Percentiles rank a stretch among this genome's conserved stretches.
Conservation (phyloP, 768 basidiomycete genomes). For the Psilocybe cyanescens region DNA sequence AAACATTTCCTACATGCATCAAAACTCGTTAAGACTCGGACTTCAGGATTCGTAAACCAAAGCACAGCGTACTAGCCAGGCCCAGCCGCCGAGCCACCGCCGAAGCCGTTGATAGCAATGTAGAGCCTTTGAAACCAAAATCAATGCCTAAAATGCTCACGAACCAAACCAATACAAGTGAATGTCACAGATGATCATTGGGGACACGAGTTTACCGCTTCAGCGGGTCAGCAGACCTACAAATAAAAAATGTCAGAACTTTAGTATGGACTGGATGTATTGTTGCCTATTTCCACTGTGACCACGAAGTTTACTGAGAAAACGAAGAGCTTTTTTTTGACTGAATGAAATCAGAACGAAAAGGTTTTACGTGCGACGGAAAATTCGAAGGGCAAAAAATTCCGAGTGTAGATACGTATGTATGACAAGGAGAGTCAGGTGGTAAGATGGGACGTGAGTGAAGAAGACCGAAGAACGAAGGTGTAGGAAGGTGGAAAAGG, state of each 20-base stretch:
- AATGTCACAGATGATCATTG: neutral
- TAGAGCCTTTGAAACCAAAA: neutral
- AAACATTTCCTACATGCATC: too few species aligned
- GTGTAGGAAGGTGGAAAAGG: neutral
- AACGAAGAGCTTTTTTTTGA: neutral
- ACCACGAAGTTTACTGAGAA: neutral
- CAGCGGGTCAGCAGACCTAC: neutral
- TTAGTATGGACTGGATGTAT: neutral
- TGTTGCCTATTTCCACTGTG: neutral
- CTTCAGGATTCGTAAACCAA: neutral
- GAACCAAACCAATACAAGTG: constrained; percentile 4
- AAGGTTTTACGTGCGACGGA: neutral
- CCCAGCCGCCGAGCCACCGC: neutral
- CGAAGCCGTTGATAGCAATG: constrained; percentile 17
- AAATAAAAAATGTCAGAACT: neutral
- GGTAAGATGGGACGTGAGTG: neutral
- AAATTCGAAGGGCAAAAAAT: neutral
- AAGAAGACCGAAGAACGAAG: neutral
- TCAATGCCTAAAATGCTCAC: neutral
- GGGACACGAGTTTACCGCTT: neutral
- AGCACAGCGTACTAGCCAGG: neutral
- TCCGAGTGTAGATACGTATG: neutral
- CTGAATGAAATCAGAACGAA: neutral
- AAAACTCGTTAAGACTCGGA: neutral
- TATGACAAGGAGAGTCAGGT: neutral